These are phyloP conservation scores for Elsinoe ampelina DNA, from an alignment of 2,329 filamentous ascomycete species.

Conservation along the genomic window DNA sequence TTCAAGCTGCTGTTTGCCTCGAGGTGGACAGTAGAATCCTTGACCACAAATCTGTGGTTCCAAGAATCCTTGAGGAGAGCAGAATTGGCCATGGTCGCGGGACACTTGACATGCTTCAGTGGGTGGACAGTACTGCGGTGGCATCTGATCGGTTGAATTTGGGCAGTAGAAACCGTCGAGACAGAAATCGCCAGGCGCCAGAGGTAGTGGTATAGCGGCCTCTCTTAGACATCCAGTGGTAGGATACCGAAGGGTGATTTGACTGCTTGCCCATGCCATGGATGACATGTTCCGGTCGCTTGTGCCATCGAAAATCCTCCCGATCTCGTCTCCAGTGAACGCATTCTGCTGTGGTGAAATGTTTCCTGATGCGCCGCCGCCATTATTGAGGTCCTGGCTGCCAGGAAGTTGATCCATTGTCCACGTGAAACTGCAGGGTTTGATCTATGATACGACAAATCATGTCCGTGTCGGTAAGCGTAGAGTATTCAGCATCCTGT, in stretches of 20 bases:
- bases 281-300: constrained; percentile 16
- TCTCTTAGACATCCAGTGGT: constrained; percentile 6
- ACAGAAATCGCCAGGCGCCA: constrained; percentile 2
- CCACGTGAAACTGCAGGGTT: not conserved
- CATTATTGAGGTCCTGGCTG: constrained; percentile 1
- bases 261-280: not conserved
- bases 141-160: constrained; percentile 20
- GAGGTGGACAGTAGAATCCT: constrained; percentile 42
- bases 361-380: not conserved
- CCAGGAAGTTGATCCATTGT: not conserved
- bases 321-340: not conserved
- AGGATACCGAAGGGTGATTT: not conserved
- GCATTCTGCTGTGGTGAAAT: not conserved
- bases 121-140: constrained; percentile 27
- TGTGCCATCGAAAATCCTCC: not conserved
- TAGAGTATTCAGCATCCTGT: no score
- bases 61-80: constrained; percentile 30
- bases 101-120: constrained; percentile 20
- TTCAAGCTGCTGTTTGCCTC: constrained; percentile 31
- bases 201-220: not conserved
- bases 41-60: constrained; percentile 44
- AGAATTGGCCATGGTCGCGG: constrained; percentile 20
- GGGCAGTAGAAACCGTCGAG: constrained; percentile 16
- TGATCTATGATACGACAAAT: not conserved
- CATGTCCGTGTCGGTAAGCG: no score